Evolutionary conservation across 139 green algal species (phyloP), one percentile per base, ranked within the genome.

Genomic region (Pleodorina starrii): DNA sequence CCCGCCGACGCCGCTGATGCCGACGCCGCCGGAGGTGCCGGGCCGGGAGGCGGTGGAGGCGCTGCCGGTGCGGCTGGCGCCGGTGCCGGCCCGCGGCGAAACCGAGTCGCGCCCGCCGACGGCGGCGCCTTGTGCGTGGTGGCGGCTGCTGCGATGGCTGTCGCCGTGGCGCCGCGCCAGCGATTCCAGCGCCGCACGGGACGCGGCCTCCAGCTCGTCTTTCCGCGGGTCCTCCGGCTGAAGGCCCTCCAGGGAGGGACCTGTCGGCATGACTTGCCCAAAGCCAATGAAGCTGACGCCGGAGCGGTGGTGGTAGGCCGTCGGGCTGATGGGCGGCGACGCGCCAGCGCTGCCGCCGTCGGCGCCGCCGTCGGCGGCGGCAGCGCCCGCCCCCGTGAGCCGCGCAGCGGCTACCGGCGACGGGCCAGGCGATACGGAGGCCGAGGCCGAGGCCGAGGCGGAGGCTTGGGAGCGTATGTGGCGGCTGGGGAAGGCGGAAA

Each of bases 301-400:
- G 19, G 44, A 80, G 44, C 66, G 82, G 42, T 87, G 81, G 81
- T 87, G 60, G 60, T 87, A 87, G 17, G 43, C 27, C 1, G 44
- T 51, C 0, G 50, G 32, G 19, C 23, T 69, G 32, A 38, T 12
- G 16, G 32, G n/a, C 50, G 50, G 2, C 32, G 51, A 48, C 50
- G 32, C 50, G 46, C 14, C 76, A n/a, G 1, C 35, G 16, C 9
- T 32, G 48, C 43, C 50, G 76, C 42, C n/a, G 35, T 6, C 51
- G 11, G 44, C 44, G n/a, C 14, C 74, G 46, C 35, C 46, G 32
- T 42, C 46, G 74, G 27, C 44, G 74, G 44, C 46, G 74, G 69
- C 36, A 4, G 43, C 72, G 42, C 42, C 72, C 10, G 42, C 19
- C 35, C 4, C 12, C 19, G 72, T 19, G 40, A 36, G 42, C 40